Evolutionary conservation across 169 alveolate species (phyloP), one percentile per base, ranked within the genome.

Genomic region (Cryptosporidium parvum): DNA sequence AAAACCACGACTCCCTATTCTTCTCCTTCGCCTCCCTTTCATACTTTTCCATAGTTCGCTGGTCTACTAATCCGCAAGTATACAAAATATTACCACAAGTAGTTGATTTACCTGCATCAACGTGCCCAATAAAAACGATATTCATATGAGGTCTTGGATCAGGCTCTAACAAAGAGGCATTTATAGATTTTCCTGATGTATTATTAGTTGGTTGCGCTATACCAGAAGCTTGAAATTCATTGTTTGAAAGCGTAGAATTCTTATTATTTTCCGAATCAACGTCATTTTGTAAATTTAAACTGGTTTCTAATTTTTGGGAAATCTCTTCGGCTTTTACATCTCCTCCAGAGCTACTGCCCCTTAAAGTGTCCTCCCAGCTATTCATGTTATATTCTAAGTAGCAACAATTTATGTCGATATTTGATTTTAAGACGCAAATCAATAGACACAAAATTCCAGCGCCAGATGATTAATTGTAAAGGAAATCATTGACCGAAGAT

Each of bases 31-130:
- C 99, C 93, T 98, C 99, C 86, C 96, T 92, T 93, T 98, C 99
- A 92, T 97, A 98, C 95, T 97, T 97, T 91, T 97, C 99, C 62
- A 98, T 96, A 2, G 98, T 96, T 44, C 99, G 95, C 85, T 97
- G 98, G 91, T 97, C 99, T 18, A 98, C 99, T 85, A 96, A 93
- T 14, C 99, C 99, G 29, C 87, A 85, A 39, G 92, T 94, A 29
- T 94, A 94, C 86, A 98, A 87, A 42, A 98, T 96, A 85, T 97
- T 96, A 18, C 99, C 99, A 73, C 99, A 98, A 23, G 99, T 98
- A 12, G 99, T 99, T 45, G 99, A 97, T 93, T 99, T 99, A 51
- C 99, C 99, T 29, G 99, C 99, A 94, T 98, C 99, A 37, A 98
- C 99, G 93, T 99, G 99, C 14, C 99, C 99, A 39, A 99, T 98